Conservation (phyloP, 2,329 filamentous ascomycete species). For the Diplocarpon rosae region DNA sequence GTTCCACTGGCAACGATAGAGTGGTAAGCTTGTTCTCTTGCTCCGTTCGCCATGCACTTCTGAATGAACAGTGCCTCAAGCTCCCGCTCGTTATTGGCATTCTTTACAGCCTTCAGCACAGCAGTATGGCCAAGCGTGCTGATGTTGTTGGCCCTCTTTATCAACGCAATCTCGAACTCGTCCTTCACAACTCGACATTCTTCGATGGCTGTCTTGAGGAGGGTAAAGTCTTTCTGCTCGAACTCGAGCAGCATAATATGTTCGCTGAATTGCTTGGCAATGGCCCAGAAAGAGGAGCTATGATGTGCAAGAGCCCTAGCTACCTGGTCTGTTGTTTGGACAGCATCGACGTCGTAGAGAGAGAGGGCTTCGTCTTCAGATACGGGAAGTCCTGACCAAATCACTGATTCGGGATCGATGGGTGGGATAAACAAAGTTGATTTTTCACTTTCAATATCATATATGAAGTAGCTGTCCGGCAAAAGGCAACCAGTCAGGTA, state of each 20-base stretch:
- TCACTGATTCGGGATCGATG: conserved; percentile 75
- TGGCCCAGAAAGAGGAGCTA: conserved; percentile 56
- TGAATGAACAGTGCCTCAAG: conserved; percentile 74
- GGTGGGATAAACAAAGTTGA: conserved; percentile 87
- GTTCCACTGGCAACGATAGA: conserved; percentile 75
- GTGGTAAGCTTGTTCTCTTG: conserved; percentile 76
- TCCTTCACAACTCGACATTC: conserved; percentile 61
- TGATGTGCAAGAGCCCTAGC: conserved; percentile 48
- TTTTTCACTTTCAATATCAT: conserved; percentile 63
- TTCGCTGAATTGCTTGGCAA: conserved; percentile 66
- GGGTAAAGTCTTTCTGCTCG: conserved; percentile 46
- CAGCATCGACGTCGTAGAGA: conserved; percentile 72
- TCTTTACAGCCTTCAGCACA: conserved; percentile 48
- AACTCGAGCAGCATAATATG: conserved; percentile 62
- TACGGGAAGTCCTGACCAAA: conserved; percentile 86
- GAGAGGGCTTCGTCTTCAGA: conserved; percentile 62
- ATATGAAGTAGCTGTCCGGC: conserved; percentile 69
- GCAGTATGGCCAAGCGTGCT: conserved; percentile 56
- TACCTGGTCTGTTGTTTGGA: conserved; percentile 61
- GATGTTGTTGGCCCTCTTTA: conserved; percentile 60
- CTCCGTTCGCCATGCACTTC: conserved; percentile 61
- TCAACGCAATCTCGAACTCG: conserved; percentile 62
- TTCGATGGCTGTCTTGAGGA: conserved; percentile 54
- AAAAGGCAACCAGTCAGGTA: conserved; percentile 80
- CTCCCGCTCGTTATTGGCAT: conserved; percentile 67